These are phyloP conservation scores for Coleophoma eucalyptorum DNA, from an alignment of 2,329 filamentous ascomycete species.

Conservation along the genomic window DNA sequence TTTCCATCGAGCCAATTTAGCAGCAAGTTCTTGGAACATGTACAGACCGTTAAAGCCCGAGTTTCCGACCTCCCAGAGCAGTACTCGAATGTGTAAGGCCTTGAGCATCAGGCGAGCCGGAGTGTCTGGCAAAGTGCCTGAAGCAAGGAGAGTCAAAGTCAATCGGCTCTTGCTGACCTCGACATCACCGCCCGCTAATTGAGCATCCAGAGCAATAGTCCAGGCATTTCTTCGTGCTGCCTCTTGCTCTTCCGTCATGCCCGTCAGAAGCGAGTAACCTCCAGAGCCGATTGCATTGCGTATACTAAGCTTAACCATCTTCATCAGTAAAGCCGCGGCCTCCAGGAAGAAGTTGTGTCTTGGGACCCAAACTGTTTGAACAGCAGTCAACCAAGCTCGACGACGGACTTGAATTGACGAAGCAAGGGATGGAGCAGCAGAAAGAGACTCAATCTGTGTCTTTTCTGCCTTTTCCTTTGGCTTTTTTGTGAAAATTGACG, in stretches of 20 bases:
- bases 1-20: constrained; percentile 67
- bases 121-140: constrained; percentile 79
- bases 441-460: constrained; percentile 36
- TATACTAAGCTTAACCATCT: constrained; percentile 77
- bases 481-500: constrained; percentile 42
- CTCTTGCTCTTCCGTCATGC: constrained; percentile 80
- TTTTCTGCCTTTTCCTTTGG: constrained; percentile 47
- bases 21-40: constrained; percentile 65
- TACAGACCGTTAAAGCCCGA: constrained; percentile 60
- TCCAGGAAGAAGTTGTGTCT: constrained; percentile 84
- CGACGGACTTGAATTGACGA: constrained; percentile 82
- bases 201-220: constrained; percentile 89
- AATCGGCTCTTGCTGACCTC: constrained; percentile 87
- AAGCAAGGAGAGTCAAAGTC: constrained; percentile 81
- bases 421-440: constrained; percentile 65
- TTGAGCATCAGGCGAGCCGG: constrained; percentile 86
- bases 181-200: constrained; percentile 84
- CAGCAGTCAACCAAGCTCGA: constrained; percentile 88
- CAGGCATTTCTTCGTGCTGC: constrained; percentile 84
- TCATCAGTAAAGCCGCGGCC: constrained; percentile 73
- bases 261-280: constrained; percentile 74
- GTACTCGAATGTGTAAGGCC: constrained; percentile 83
- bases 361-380: constrained; percentile 90
- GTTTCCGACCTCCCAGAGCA: constrained; percentile 75
- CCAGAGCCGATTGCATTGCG: constrained; percentile 74